Conservation (phyloP, 208 protist species). For the Leishmania lainsoni region DNA sequence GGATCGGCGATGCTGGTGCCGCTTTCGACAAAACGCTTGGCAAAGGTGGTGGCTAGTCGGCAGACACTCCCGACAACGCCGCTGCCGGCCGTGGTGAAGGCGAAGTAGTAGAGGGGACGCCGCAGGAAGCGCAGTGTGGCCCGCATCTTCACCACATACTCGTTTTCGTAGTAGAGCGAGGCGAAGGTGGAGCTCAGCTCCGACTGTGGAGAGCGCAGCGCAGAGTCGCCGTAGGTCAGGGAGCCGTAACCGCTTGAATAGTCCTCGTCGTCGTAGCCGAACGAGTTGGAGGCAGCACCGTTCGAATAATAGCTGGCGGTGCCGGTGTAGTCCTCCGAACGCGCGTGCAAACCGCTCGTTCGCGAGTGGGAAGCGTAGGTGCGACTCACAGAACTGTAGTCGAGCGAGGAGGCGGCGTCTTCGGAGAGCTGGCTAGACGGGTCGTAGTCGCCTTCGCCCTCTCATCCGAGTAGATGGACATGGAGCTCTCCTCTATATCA, state of each 20-base stretch:
- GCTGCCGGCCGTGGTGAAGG: slow-evolving; percentile 52
- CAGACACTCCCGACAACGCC: slow-evolving; percentile 42
- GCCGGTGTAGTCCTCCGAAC: slow-evolving; percentile 25
- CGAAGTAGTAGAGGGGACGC: slow-evolving; percentile 68
- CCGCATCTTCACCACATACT: slow-evolving; percentile 31
- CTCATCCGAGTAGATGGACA: slow-evolving; percentile 47
- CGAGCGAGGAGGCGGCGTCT: slow-evolving; percentile 21
- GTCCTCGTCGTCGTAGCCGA: slow-evolving; percentile 38
- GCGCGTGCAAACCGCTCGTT: slow-evolving; percentile 3
- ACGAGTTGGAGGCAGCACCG: slow-evolving; percentile 23
- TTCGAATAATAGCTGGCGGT: slow-evolving; percentile 34
- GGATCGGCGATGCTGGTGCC: slow-evolving; percentile 3
- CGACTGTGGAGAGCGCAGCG: slow-evolving; percentile 63
- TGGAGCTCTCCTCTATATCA: slow-evolving; percentile 37
- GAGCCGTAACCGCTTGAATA: slow-evolving; percentile 40
- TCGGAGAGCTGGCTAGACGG: slow-evolving; percentile 21
- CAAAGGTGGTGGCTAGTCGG: slow-evolving; percentile 28
- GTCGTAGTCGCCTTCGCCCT: slow-evolving; percentile 21
- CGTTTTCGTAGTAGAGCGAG: slow-evolving; percentile 80
- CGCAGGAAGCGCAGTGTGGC: slow-evolving; percentile 51
- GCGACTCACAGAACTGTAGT: slow-evolving; percentile 39
- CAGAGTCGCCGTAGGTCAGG: slow-evolving; percentile 49
- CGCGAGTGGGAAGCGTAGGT: slow-evolving; percentile 27
- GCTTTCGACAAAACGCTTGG: slow-evolving; percentile 11
- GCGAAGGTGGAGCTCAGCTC: slow-evolving; percentile 84